Percentiles rank a stretch among this genome's conserved stretches.
Conservation (phyloP, 345 rosid genomes). For the Psidium guajava region DNA sequence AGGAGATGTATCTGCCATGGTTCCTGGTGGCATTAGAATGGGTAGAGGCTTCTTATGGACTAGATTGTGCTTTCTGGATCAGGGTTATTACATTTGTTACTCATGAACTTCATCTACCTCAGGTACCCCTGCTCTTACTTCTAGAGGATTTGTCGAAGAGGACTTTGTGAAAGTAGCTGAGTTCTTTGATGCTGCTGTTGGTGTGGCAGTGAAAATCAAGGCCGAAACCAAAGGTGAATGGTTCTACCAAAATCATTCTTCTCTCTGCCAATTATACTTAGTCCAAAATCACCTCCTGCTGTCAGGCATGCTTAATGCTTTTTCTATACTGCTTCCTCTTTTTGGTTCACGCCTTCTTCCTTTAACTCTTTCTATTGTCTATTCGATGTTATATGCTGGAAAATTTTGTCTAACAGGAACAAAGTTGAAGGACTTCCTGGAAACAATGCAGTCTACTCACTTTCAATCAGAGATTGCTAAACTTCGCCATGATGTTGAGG, state of each 20-base stretch:
- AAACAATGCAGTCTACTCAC: constrained; percentile 42
- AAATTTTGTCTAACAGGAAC: constrained; percentile 31
- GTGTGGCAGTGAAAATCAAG: constrained; percentile 63
- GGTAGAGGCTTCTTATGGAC: constrained; percentile 32
- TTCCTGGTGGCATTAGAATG: constrained; percentile 99
- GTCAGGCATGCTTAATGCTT: not conserved
- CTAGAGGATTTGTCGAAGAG: constrained; percentile 83
- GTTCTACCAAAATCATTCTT: not conserved
- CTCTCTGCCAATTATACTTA: not conserved
- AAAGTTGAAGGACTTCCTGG: constrained; percentile 80
- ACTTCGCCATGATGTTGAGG: constrained; percentile 68
- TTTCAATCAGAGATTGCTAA: constrained; percentile 61
- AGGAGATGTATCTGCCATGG: constrained; percentile 99
- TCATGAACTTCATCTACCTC: constrained; percentile 8
- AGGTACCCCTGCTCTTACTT: constrained; percentile 96
- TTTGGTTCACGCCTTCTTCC: not conserved
- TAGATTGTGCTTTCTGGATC: not conserved
- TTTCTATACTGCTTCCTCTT: not conserved
- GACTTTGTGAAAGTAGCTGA: constrained; percentile 84
- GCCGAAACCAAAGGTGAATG: constrained; percentile 67
- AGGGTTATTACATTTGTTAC: not conserved
- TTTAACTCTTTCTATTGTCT: constrained; percentile 9
- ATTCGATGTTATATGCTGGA: not conserved
- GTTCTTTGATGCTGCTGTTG: constrained; percentile 69
- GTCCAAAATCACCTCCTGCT: not conserved